Evolutionary conservation across 768 basidiomycete species (phyloP).

Genomic region (Glaciozyma martinii): DNA sequence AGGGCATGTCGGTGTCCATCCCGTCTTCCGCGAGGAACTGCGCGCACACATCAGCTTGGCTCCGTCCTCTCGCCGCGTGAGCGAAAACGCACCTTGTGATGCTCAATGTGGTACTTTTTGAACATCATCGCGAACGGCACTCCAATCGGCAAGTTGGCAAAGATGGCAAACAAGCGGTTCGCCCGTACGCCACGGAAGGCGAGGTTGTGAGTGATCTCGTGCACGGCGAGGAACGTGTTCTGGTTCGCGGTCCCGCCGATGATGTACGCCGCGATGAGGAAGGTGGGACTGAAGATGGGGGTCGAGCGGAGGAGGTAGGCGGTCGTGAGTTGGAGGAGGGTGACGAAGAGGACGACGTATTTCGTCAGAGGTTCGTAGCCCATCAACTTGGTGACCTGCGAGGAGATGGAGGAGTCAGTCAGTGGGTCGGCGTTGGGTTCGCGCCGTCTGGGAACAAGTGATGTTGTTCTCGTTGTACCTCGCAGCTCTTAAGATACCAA

Average conservation of each 20-base stretch:
- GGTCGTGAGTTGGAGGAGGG: slow-evolving; percentile 59
- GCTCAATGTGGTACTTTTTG: slow-evolving; percentile 53
- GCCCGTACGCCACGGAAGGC: slow-evolving; percentile 72
- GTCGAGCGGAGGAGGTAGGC: slow-evolving; percentile 61
- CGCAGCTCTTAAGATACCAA: too few species aligned
- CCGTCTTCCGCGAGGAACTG: slow-evolving; percentile 88
- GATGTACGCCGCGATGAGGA: slow-evolving; percentile 67
- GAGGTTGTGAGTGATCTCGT: slow-evolving; percentile 96
- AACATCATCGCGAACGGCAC: slow-evolving; percentile 92
- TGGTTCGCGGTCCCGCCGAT: slow-evolving; percentile 95
- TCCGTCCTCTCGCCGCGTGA: slow-evolving; percentile 44
- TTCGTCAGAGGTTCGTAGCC: slow-evolving; percentile 87
- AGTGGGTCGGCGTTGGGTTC: too few species aligned
- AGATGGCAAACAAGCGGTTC: slow-evolving; percentile 80
- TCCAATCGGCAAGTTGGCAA: slow-evolving; percentile 87
- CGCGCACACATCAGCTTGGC: not conserved
- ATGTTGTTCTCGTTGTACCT: too few species aligned
- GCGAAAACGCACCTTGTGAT: slow-evolving; percentile 24
- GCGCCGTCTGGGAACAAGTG: too few species aligned
- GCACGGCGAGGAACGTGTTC: slow-evolving; percentile 94
- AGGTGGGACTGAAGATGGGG: slow-evolving; percentile 58
- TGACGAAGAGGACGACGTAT: slow-evolving; percentile 75
- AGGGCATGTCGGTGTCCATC: slow-evolving; percentile 90
- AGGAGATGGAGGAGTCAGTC: not conserved
- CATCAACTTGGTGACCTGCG: slow-evolving; percentile 88